Percentiles rank a stretch among this genome's conserved stretches.
phyloP scores from a whole-genome alignment of 257 asterid species.

The Gentiana dahurica region DNA sequence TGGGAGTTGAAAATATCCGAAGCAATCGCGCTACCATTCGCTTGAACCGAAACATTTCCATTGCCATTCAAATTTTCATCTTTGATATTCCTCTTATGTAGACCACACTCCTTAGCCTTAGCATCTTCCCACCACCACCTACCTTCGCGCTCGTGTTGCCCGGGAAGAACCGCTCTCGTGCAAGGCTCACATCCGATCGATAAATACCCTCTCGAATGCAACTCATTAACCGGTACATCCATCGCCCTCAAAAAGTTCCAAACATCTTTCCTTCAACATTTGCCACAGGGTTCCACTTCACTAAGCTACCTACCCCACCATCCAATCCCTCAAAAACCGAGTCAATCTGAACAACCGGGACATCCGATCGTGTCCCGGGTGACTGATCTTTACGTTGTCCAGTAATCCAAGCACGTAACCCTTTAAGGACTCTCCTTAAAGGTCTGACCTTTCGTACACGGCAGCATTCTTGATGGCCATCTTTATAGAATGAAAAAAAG shows the following conservation, averaged over 20 bases:
- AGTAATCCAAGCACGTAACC: conserved; percentile 80
- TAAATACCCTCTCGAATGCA: conserved; percentile 63
- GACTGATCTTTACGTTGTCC: conserved; percentile 92
- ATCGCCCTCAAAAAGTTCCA: conserved; percentile 71
- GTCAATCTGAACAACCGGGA: conserved; percentile 71
- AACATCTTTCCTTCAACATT: conserved; percentile 47
- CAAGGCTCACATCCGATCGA: conserved; percentile 92
- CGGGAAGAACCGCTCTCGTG: conserved; percentile 73
- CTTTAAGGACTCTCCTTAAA: conserved; percentile 64
- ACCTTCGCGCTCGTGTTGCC: conserved; percentile 92
- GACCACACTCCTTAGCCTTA: conserved; percentile 85
- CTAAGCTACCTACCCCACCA: conserved; percentile 72
- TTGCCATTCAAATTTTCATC: conserved; percentile 39
- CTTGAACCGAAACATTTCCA: conserved; percentile 23
- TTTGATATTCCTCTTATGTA: conserved; percentile 77
- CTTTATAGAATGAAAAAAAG: conserved; percentile 82
- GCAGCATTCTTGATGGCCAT: conserved; percentile 95
- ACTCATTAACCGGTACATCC: conserved; percentile 65
- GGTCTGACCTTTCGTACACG: conserved; percentile 82
- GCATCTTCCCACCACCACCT: conserved; percentile 99
- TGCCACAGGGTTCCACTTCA: conserved; percentile 88
- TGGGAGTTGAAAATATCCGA: conserved; percentile 46
- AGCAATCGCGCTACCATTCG: conserved; percentile 22
- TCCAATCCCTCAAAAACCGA: conserved; percentile 78
- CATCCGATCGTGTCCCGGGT: conserved; percentile 79